These are phyloP conservation scores for Amaranthus cruentus DNA, from an alignment of 148 eudicot genomes.

Conservation along the genomic window DNA sequence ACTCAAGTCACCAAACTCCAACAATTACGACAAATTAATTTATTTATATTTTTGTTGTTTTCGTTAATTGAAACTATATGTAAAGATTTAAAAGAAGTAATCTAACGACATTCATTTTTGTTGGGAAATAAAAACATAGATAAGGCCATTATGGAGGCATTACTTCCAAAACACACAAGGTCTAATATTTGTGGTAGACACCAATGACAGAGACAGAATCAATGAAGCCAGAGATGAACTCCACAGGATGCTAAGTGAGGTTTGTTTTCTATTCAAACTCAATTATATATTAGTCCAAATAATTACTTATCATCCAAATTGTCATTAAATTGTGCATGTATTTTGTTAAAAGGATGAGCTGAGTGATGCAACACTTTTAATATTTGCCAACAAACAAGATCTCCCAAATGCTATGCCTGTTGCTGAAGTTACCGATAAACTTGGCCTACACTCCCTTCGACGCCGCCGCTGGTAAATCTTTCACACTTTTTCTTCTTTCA, in stretches of 20 bases:
- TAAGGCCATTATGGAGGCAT: conserved; percentile 59
- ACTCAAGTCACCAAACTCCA: too few species aligned
- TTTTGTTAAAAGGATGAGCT: conserved; percentile 25
- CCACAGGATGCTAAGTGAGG: conserved; percentile 29
- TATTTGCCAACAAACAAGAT: conserved; percentile 70
- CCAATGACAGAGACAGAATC: conserved; percentile 22
- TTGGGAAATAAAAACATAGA: conserved; percentile 31
- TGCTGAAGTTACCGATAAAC: conserved; percentile 60
- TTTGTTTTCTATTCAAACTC: background rate
- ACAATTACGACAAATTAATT: too few species aligned
- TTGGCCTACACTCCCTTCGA: conserved; percentile 56
- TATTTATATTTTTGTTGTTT: too few species aligned
- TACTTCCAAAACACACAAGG: conserved; percentile 28
- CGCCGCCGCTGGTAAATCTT: conserved; percentile 34
- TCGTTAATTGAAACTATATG: too few species aligned
- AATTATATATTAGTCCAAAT: background rate
- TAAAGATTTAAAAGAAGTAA: too few species aligned
- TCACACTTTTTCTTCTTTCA: too few species aligned
- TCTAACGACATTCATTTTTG: background rate
- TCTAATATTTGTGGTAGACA: conserved; percentile 25
- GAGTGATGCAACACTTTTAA: conserved; percentile 31
- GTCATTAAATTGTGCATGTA: background rate
- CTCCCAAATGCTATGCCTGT: conserved; percentile 65
- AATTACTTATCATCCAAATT: background rate
- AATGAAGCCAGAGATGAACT: conserved; percentile 27